These are phyloP conservation scores for Solanum hybrid DNA, from an alignment of 305 asterid genomes.

Conservation along the genomic window DNA sequence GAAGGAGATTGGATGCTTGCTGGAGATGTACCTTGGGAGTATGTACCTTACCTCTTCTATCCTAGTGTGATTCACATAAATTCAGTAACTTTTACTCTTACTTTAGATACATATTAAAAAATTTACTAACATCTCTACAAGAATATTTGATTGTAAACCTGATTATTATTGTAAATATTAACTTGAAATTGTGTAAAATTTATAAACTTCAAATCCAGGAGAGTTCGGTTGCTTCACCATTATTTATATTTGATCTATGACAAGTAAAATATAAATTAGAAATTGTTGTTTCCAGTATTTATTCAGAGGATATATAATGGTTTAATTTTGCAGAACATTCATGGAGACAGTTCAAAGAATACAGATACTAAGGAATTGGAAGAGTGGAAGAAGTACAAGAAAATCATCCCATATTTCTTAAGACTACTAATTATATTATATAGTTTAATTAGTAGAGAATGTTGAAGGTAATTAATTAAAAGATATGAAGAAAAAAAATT, in stretches of 20 bases:
- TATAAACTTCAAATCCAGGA: background rate
- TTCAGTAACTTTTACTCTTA: background rate
- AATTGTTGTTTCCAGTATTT: background rate
- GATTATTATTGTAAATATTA: background rate
- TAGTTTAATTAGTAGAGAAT: background rate
- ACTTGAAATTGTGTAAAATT: background rate
- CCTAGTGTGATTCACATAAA: too few species aligned
- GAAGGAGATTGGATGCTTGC: conserved; percentile 57
- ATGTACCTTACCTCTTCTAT: conserved; percentile 9
- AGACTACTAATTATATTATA: too few species aligned
- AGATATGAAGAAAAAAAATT: background rate
- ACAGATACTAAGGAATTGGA: conserved; percentile 24
- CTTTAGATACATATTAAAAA: background rate
- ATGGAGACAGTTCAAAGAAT: conserved; percentile 45
- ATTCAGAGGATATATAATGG: background rate
- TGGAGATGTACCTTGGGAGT: conserved; percentile 69
- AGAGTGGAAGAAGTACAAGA: background rate
- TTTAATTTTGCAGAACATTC: conserved; percentile 34
- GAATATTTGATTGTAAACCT: background rate
- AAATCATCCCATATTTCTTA: background rate
- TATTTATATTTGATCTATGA: background rate
- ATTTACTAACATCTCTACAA: background rate
- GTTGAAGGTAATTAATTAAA: background rate
- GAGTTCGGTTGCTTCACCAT: background rate
- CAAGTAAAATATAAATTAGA: background rate